Percentiles rank a stretch among this genome's conserved stretches.
These are phyloP conservation scores for Lepiota subincarnata DNA, from an alignment of 768 basidiomycete species.

Conservation along the genomic window DNA sequence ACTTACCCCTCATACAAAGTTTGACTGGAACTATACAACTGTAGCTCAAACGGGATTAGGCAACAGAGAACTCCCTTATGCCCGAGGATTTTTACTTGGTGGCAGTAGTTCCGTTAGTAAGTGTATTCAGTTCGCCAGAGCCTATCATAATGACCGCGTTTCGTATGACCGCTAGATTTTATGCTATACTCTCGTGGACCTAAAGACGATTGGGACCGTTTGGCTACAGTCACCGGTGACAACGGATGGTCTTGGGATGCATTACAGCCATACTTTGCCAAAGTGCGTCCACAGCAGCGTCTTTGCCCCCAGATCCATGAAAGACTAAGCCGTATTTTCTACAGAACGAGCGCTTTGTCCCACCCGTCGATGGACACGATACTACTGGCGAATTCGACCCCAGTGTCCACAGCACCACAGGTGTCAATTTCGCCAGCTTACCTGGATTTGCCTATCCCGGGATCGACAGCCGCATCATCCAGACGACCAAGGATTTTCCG, in stretches of 20 bases:
- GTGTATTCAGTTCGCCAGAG: neutral
- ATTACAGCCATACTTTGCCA: slow-evolving; percentile 26
- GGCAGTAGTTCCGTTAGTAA: slow-evolving; percentile 24
- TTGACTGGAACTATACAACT: slow-evolving; percentile 28
- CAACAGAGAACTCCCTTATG: slow-evolving; percentile 19
- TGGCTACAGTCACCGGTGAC: slow-evolving; percentile 28
- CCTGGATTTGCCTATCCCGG: slow-evolving; percentile 23
- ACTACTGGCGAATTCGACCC: slow-evolving; percentile 32
- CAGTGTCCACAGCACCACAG: slow-evolving; percentile 27
- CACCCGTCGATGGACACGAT: slow-evolving; percentile 34
- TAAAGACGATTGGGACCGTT: slow-evolving; percentile 23
- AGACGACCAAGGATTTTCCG: slow-evolving; percentile 23
- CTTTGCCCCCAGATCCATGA: too few relatives aligned
- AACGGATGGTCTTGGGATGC: slow-evolving; percentile 32
- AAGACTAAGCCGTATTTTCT: neutral
- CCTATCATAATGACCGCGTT: neutral
- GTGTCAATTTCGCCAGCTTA: slow-evolving; percentile 27
- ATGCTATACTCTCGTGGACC: slow-evolving; percentile 32
- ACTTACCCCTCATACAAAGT: slow-evolving; percentile 11
- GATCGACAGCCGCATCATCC: slow-evolving; percentile 27
- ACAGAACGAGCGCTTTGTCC: slow-evolving; percentile 32
- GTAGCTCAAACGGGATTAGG: slow-evolving; percentile 20
- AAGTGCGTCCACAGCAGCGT: slow-evolving; percentile 17
- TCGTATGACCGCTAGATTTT: slow-evolving; percentile 18
- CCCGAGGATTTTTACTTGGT: slow-evolving; percentile 24